A percentile compares a stretch with the other conserved stretches of the same genome.
These are phyloP conservation scores for Monascus ruber DNA, from an alignment of 2,329 filamentous ascomycete genomes.

Conservation along the genomic window DNA sequence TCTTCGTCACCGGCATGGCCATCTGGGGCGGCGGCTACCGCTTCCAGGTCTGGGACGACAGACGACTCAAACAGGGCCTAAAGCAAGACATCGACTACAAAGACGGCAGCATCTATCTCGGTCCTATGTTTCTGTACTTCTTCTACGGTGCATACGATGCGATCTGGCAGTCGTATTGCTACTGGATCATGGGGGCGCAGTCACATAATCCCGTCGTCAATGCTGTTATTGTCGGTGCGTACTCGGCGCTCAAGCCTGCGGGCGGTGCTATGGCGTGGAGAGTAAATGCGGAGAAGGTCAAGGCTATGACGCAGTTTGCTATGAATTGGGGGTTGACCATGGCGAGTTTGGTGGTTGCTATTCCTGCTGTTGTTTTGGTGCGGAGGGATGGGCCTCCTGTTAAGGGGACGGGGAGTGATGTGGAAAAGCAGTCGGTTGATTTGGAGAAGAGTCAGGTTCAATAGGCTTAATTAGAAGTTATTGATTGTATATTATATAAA, in stretches of 20 bases:
- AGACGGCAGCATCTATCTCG: constrained; percentile 40
- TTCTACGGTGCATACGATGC: constrained; percentile 61
- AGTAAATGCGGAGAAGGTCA: constrained; percentile 26
- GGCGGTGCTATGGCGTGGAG: constrained; percentile 39
- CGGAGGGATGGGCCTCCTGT: no score
- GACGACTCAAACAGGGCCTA: constrained; percentile 24
- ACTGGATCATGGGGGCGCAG: constrained; percentile 45
- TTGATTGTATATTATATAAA: no score
- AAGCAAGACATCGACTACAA: constrained; percentile 40
- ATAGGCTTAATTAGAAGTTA: no score
- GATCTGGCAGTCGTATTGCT: constrained; percentile 54
- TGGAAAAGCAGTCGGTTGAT: no score
- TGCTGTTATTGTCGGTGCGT: constrained; percentile 37
- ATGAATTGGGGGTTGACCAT: constrained; percentile 39
- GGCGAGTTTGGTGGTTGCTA: constrained; percentile 30
- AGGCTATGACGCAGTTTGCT: constrained; percentile 32
- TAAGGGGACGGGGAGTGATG: no score
- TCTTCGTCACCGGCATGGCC: constrained; percentile 40
- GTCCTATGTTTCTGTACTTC: constrained; percentile 58
- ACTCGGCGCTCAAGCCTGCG: constrained; percentile 35
- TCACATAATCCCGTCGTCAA: constrained; percentile 32
- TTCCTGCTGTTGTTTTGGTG: constrained; percentile 26
- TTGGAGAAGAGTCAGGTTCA: no score
- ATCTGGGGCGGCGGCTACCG: constrained; percentile 52
- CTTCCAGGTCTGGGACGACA: constrained; percentile 50